Evolutionary conservation across 805 yeast genomes (phyloP).

Genomic region (Lipomyces orientalis): DNA sequence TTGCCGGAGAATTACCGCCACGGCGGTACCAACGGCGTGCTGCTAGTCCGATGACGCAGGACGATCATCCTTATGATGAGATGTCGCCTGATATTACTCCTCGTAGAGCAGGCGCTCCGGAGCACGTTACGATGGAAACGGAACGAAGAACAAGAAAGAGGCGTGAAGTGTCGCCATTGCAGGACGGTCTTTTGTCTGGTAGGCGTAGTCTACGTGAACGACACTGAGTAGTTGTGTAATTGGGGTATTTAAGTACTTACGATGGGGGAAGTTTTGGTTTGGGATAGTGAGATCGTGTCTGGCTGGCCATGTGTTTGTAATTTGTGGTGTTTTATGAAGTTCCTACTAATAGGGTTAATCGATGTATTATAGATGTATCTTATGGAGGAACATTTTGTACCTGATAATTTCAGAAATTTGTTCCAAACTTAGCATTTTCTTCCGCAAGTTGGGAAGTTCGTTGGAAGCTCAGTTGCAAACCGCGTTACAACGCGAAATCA

Average conservation of each 20-base stretch:
- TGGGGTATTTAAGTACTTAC: background rate
- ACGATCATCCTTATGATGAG: background rate
- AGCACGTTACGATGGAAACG: background rate
- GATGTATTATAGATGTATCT: slow-evolving; percentile 2
- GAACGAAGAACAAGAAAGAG: background rate
- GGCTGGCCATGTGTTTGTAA: background rate
- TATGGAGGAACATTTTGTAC: background rate
- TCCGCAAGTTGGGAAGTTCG: no score
- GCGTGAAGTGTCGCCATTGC: background rate
- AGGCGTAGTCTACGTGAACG: background rate
- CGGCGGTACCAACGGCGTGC: background rate
- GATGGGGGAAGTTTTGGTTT: background rate
- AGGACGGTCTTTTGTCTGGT: background rate
- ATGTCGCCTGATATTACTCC: background rate
- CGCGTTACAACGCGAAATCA: no score
- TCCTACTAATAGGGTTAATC: background rate
- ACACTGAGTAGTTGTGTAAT: background rate
- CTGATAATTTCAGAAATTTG: background rate
- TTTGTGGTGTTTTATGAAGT: background rate
- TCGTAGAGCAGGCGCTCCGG: background rate
- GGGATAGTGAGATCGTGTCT: background rate
- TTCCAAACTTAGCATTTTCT: no score
- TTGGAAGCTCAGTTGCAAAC: no score
- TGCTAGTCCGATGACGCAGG: background rate
- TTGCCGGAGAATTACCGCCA: background rate